Conservation (phyloP, 2,329 filamentous ascomycete genomes). For the Lachnellula occidentalis region DNA sequence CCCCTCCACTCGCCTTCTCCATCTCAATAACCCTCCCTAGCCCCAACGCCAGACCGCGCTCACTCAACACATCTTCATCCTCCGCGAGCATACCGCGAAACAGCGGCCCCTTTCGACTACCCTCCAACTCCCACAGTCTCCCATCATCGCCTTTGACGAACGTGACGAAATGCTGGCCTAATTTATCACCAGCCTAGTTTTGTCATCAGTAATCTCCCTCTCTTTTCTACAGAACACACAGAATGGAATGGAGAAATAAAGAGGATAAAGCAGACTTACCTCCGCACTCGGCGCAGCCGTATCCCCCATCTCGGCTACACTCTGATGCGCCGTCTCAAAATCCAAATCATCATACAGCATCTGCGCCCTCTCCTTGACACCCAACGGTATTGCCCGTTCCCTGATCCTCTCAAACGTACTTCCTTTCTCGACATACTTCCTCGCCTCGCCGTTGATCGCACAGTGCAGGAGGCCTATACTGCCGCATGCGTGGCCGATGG, state of each 20-base stretch:
- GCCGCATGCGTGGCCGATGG: constrained; percentile 90
- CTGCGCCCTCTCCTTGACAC: constrained; percentile 60
- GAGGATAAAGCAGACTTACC: constrained; percentile 75
- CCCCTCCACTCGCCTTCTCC: constrained; percentile 8
- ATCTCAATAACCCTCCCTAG: constrained; percentile 14
- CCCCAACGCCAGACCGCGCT: constrained; percentile 63
- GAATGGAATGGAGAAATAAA: not conserved
- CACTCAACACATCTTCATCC: constrained; percentile 68
- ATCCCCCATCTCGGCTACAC: constrained; percentile 76
- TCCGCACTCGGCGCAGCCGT: constrained; percentile 68
- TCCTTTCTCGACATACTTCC: constrained; percentile 63
- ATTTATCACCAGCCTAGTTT: not conserved
- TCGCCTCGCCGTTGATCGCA: constrained; percentile 70
- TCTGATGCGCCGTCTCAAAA: constrained; percentile 73
- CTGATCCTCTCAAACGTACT: constrained; percentile 57
- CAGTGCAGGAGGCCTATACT: constrained; percentile 85
- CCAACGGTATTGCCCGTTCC: constrained; percentile 62
- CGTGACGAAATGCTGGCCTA: constrained; percentile 7
- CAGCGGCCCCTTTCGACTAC: constrained; percentile 58
- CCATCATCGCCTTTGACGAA: constrained; percentile 9
- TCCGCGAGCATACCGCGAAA: constrained; percentile 38
- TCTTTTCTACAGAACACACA: not conserved
- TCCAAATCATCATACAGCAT: constrained; percentile 73
- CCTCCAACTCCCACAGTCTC: constrained; percentile 63
- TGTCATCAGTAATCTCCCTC: no score